Conservation (phyloP, 768 basidiomycete genomes). For the Cyathus striatus region DNA sequence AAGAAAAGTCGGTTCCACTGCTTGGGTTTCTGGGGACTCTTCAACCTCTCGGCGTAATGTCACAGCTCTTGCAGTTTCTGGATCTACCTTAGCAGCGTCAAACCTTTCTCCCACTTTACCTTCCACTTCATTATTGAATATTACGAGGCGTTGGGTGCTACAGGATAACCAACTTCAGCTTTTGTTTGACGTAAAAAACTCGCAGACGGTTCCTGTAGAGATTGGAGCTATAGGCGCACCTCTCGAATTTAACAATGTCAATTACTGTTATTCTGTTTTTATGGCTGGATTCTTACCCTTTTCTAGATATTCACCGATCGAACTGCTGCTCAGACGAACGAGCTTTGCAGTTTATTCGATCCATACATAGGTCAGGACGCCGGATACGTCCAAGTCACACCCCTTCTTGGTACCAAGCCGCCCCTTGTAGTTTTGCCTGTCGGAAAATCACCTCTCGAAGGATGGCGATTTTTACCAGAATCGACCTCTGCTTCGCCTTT, state of each 20-base stretch:
- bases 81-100: constrained; percentile 42
- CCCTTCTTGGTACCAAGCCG: constrained; percentile 48
- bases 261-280: constrained; percentile 7
- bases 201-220: constrained; percentile 40
- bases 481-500: constrained; percentile 36
- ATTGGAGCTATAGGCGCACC: constrained; percentile 50
- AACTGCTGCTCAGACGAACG: constrained; percentile 46
- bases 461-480: constrained; percentile 54
- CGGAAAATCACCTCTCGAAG: constrained; percentile 46
- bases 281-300: not conserved
- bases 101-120: constrained; percentile 46
- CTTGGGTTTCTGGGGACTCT: constrained; percentile 43
- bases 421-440: constrained; percentile 46
- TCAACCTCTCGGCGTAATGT: constrained; percentile 35
- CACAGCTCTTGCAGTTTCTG: constrained; percentile 30
- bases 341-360: constrained; percentile 48
- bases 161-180: constrained; percentile 35
- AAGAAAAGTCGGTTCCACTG: constrained; percentile 35
- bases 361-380: constrained; percentile 56
- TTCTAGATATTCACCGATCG: constrained; percentile 50
- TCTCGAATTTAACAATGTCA: constrained; percentile 52
- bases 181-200: constrained; percentile 46
- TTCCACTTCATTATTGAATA: constrained; percentile 35
- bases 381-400: constrained; percentile 47
- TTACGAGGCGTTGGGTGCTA: constrained; percentile 49